A percentile compares a stretch with the other conserved stretches of the same genome.
These are phyloP conservation scores for Suillus sp. DNA, from an alignment of 768 basidiomycete species.

Conservation along the genomic window DNA sequence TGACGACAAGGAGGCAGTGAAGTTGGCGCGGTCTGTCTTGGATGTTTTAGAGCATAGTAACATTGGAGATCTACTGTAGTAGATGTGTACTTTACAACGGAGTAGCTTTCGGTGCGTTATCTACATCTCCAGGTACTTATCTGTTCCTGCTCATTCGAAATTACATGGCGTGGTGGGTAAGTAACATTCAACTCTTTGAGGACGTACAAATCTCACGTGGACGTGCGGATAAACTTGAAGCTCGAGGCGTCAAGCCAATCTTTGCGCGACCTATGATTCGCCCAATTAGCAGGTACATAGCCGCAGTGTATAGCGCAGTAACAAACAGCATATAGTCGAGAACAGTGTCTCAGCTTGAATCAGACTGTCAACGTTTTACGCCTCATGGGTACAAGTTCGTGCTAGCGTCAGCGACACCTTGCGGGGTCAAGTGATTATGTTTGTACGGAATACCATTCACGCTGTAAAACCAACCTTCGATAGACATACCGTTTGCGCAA, in stretches of 20 bases:
- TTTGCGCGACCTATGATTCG: not conserved
- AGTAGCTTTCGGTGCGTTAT: not conserved
- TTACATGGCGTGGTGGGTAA: not conserved
- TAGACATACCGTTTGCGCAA: slow-evolving; percentile 13
- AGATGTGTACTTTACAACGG: not conserved
- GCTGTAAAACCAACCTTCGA: slow-evolving; percentile 8
- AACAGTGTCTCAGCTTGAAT: not conserved
- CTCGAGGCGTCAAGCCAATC: not conserved
- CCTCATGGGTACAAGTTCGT: slow-evolving; percentile 1
- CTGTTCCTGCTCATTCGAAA: not conserved
- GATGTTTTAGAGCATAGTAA: slow-evolving; percentile 42
- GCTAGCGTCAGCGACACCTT: slow-evolving; percentile 5
- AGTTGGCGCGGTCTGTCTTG: slow-evolving; percentile 56
- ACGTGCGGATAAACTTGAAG: not conserved
- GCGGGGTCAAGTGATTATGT: slow-evolving; percentile 8
- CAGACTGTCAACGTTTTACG: not conserved
- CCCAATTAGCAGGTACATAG: slow-evolving; percentile 1
- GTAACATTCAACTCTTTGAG: not conserved
- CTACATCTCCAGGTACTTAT: not conserved
- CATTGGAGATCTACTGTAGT: slow-evolving; percentile 27
- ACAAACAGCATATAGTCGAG: not conserved
- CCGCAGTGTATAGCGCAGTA: not conserved
- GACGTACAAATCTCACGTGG: not conserved
- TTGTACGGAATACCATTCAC: slow-evolving; percentile 5
- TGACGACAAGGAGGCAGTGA: slow-evolving; percentile 62